These are phyloP conservation scores for Platanthera zijinensis DNA, from an alignment of 106 monocot species.

Conservation along the genomic window DNA sequence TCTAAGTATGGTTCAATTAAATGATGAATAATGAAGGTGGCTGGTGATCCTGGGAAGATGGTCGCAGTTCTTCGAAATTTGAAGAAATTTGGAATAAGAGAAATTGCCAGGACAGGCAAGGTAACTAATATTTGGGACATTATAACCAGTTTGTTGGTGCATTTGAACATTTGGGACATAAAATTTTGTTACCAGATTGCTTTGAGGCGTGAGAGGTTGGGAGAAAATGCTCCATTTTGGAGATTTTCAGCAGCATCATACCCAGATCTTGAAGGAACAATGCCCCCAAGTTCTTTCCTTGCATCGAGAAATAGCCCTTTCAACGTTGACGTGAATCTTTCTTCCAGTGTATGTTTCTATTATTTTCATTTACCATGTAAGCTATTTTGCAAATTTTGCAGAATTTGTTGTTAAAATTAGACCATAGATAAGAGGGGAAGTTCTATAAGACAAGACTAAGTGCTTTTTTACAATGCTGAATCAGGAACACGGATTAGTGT, in stretches of 20 bases:
- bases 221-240: conserved; percentile 83
- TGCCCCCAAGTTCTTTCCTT: conserved; percentile 25
- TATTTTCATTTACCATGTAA: neutral
- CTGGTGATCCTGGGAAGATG: conserved; percentile 98
- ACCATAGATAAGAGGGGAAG: neutral
- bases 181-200: conserved; percentile 55
- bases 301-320: conserved; percentile 15
- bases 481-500: too few species aligned
- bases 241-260: conserved; percentile 94
- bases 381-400: neutral
- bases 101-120: conserved; percentile 97
- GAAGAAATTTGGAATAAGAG: conserved; percentile 84
- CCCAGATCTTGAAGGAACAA: conserved; percentile 57
- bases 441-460: neutral
- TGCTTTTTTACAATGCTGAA: neutral
- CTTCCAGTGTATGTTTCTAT: conserved; percentile 38
- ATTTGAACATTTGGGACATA: neutral
- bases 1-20: neutral
- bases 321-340: conserved; percentile 25
- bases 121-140: conserved; percentile 21
- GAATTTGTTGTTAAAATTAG: neutral
- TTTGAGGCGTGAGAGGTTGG: conserved; percentile 84
- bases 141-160: neutral
- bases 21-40: conserved; percentile 44
- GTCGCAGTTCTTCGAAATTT: conserved; percentile 70